Evolutionary conservation across 1,139 yeast species (phyloP).

Genomic region (Keqinozyma sinolaborantium): DNA sequence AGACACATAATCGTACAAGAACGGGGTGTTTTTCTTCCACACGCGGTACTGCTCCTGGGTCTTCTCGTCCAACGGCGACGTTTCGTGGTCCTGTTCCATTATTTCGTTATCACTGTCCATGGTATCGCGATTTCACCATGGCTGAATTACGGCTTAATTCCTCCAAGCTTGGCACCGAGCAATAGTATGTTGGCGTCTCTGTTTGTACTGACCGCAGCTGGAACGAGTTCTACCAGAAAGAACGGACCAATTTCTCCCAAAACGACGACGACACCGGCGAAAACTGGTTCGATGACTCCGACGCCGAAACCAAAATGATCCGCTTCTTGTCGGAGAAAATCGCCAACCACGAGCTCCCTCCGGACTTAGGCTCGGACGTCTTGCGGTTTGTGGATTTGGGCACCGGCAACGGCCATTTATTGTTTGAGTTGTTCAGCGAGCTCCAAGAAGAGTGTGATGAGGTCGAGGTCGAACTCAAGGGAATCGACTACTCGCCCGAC

Average conservation of each 20-base stretch:
- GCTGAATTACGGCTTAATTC: constrained; percentile 59
- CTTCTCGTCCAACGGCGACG: constrained; percentile 19
- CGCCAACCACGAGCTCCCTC: constrained; percentile 20
- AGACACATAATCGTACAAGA: constrained; percentile 46
- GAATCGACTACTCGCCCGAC: constrained; percentile 81
- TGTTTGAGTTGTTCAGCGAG: constrained; percentile 66
- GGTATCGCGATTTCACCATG: no score
- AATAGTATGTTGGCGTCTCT: constrained; percentile 49
- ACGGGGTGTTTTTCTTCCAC: constrained; percentile 58
- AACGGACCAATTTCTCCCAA: constrained; percentile 62
- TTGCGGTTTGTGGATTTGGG: constrained; percentile 73
- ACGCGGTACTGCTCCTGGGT: constrained; percentile 36
- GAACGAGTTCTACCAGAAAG: constrained; percentile 81
- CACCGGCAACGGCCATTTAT: constrained; percentile 91
- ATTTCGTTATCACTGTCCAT: background rate
- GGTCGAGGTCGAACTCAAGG: constrained; percentile 46
- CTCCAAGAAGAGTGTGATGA: constrained; percentile 39
- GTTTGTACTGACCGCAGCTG: constrained; percentile 47
- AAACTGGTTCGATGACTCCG: constrained; percentile 92
- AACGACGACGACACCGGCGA: constrained; percentile 89
- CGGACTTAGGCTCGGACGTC: constrained; percentile 21
- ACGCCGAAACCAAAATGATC: constrained; percentile 81
- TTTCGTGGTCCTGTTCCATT: constrained; percentile 1
- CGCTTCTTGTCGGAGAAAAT: constrained; percentile 48
- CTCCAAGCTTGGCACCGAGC: constrained; percentile 74